phyloP scores from a whole-genome alignment of 2,329 filamentous ascomycete genomes.

The Colletotrichum scovillei region DNA sequence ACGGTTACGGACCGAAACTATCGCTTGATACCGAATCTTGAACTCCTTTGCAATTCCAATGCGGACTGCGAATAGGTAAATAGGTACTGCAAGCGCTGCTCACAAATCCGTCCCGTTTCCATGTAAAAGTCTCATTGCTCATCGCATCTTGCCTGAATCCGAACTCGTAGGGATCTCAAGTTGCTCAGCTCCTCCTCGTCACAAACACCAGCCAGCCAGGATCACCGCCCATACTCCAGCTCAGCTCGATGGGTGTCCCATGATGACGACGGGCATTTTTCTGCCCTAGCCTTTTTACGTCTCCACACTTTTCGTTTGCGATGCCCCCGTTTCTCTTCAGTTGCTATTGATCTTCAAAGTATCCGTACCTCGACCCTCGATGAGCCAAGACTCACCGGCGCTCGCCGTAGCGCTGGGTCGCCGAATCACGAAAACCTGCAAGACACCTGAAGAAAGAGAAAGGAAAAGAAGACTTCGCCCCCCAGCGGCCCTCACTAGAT shows the following conservation, averaged over 20 bases:
- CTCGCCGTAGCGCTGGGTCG: conserved; percentile 12
- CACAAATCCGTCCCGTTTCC: background rate
- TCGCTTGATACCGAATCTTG: background rate
- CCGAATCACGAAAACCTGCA: background rate
- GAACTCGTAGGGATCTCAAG: background rate
- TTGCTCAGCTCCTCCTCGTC: background rate
- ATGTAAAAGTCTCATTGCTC: background rate
- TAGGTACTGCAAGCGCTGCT: background rate
- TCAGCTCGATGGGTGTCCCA: background rate
- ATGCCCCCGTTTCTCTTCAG: background rate
- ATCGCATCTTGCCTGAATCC: background rate
- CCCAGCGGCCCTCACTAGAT: background rate
- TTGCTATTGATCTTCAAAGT: too few relatives aligned
- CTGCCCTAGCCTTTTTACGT: background rate
- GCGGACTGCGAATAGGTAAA: too few relatives aligned
- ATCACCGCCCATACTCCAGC: background rate
- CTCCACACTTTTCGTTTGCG: background rate
- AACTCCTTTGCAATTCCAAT: background rate
- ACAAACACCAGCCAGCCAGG: background rate
- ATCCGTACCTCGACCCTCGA: background rate
- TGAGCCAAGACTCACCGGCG: background rate
- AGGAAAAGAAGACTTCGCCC: background rate
- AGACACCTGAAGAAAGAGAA: background rate
- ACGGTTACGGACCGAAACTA: background rate
- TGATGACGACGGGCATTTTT: background rate